A percentile compares a stretch with the other conserved stretches of the same genome.
Conservation (phyloP, 139 green algal genomes). For the Coelastrella sp. region DNA sequence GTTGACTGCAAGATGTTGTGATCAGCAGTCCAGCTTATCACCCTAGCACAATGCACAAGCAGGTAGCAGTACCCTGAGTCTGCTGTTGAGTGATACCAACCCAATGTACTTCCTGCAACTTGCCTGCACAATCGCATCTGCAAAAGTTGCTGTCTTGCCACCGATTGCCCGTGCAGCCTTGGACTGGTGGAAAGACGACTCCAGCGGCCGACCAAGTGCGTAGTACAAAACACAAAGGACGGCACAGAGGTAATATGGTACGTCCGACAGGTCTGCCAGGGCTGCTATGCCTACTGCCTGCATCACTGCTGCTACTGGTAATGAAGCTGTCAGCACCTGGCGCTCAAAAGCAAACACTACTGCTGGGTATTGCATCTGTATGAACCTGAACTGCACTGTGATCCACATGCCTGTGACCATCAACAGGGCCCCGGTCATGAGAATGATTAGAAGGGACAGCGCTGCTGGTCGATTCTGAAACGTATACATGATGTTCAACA, state of each 20-base stretch:
- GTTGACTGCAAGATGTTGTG: neutral
- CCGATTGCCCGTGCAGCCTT: constrained; percentile 29
- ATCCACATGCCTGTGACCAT: constrained; percentile 75
- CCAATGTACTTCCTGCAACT: too few species aligned
- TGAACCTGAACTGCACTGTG: constrained; percentile 93
- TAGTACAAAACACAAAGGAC: constrained; percentile 74
- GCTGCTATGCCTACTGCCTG: constrained; percentile 68
- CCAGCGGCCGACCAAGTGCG: constrained; percentile 78
- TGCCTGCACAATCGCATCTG: constrained; percentile 51
- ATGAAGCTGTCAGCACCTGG: constrained; percentile 76
- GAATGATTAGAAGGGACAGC: constrained; percentile 47
- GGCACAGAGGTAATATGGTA: constrained; percentile 87
- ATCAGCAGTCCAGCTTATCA: neutral
- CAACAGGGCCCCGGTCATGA: constrained; percentile 49
- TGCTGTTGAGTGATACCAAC: neutral
- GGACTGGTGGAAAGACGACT: constrained; percentile 79
- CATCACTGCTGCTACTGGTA: constrained; percentile 75
- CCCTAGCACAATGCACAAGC: neutral
- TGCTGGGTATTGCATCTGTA: constrained; percentile 86
- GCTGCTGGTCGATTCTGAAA: constrained; percentile 43
- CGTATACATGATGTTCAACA: constrained; percentile 49
- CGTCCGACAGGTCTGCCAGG: constrained; percentile 60
- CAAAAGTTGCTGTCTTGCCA: constrained; percentile 22
- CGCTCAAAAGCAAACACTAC: constrained; percentile 90
- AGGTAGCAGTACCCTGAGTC: neutral